Conservation (phyloP, 1,284 basidiomycete genomes). For the Violaceomyces palustris region DNA sequence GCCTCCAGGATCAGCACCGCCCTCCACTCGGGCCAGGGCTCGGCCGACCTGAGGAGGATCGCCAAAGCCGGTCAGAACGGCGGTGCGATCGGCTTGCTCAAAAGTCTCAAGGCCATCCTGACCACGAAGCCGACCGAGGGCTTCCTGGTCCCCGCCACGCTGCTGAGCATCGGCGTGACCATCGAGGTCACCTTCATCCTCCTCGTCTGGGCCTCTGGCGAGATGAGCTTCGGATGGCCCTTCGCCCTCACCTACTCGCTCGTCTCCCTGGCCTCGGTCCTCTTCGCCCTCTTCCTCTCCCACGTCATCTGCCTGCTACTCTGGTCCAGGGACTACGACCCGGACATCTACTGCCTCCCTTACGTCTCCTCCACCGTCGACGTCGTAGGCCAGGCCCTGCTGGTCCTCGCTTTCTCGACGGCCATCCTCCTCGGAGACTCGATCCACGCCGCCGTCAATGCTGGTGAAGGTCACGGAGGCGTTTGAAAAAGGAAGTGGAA, state of each 20-base stretch:
- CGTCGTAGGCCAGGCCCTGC: constrained; percentile 77
- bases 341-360: constrained; percentile 80
- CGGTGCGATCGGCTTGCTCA: constrained; percentile 11
- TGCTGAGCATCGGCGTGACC: constrained; percentile 28
- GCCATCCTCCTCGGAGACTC: constrained; percentile 52
- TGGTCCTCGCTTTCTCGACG: constrained; percentile 58
- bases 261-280: constrained; percentile 6
- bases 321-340: constrained; percentile 77
- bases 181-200: constrained; percentile 38
- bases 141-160: constrained; percentile 37
- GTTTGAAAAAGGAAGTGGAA: no score
- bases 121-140: constrained; percentile 34
- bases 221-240: constrained; percentile 40
- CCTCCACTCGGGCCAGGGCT: constrained; percentile 60
- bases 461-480: constrained; percentile 33
- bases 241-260: constrained; percentile 29
- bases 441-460: constrained; percentile 23
- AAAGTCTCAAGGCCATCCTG: constrained; percentile 9
- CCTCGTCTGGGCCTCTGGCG: constrained; percentile 21
- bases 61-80: constrained; percentile 10
- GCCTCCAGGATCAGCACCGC: constrained; percentile 83
- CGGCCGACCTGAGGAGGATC: constrained; percentile 9
- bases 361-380: constrained; percentile 86
- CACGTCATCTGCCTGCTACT: constrained; percentile 69
- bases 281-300: constrained; percentile 66